Conservation (phyloP, 2,329 filamentous ascomycete species). For the Ophiostoma populinum region DNA sequence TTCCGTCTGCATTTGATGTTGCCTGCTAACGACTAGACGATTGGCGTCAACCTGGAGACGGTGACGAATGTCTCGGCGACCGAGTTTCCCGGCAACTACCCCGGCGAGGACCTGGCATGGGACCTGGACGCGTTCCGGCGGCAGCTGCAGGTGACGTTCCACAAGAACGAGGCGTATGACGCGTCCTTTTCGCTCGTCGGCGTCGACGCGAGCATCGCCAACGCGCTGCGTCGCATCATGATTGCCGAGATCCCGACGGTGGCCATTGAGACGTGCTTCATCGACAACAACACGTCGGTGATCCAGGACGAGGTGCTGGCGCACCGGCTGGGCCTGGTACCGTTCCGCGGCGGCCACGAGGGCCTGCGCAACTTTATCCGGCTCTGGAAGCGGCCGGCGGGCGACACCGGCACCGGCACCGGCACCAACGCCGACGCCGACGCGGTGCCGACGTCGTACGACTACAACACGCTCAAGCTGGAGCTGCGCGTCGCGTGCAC, state of each 20-base stretch:
- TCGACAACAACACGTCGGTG: conserved; percentile 92
- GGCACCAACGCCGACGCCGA: conserved; percentile 27
- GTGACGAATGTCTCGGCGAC: conserved; percentile 77
- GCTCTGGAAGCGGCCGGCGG: conserved; percentile 57
- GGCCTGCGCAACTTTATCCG: conserved; percentile 63
- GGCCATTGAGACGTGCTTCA: conserved; percentile 84
- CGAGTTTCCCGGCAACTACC: conserved; percentile 83
- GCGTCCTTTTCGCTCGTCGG: conserved; percentile 82
- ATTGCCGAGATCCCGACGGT: conserved; percentile 88
- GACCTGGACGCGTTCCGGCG: conserved; percentile 27
- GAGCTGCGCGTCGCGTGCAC: conserved; percentile 65
- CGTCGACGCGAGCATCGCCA: conserved; percentile 81
- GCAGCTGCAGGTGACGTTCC: conserved; percentile 47
- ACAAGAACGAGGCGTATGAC: conserved; percentile 63
- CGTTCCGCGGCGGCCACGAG: conserved; percentile 62
- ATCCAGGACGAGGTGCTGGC: conserved; percentile 96
- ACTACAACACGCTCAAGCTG: conserved; percentile 78
- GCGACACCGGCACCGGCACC: conserved; percentile 20
- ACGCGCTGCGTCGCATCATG: conserved; percentile 92
- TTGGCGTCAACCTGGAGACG: conserved; percentile 78
- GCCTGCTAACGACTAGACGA: conserved; percentile 36
- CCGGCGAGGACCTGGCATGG: conserved; percentile 53
- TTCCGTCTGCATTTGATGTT: neutral
- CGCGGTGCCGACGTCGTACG: conserved; percentile 36
- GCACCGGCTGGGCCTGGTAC: conserved; percentile 76